phyloP scores from a whole-genome alignment of 768 basidiomycete species.

The Mycena galericulata region DNA sequence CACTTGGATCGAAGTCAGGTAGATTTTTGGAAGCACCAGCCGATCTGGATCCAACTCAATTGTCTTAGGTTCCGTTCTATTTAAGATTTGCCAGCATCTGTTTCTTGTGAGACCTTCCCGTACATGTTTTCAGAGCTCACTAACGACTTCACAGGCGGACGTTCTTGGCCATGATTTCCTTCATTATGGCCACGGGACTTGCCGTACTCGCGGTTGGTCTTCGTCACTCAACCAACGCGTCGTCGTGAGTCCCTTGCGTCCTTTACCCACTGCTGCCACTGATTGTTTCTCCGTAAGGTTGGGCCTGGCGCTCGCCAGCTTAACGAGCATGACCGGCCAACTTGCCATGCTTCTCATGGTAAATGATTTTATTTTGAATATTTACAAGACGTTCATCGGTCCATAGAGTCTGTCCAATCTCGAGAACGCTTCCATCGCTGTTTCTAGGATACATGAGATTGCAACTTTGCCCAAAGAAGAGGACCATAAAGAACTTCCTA shows the following conservation, averaged over 20 bases:
- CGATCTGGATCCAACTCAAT: no score
- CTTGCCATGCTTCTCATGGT: conserved; percentile 11
- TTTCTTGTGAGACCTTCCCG: conserved; percentile 9
- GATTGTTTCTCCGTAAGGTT: neutral
- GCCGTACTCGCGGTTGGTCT: conserved; percentile 7
- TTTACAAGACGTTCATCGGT: neutral
- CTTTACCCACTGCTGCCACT: neutral
- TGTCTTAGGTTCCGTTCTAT: conserved; percentile 15
- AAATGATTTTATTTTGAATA: neutral
- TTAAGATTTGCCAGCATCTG: conserved; percentile 19
- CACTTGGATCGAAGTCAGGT: conserved; percentile 24
- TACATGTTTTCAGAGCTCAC: neutral
- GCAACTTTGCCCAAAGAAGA: conserved; percentile 26
- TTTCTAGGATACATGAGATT: conserved; percentile 33
- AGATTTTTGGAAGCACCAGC: neutral
- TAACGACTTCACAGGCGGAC: conserved; percentile 9
- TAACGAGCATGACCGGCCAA: conserved; percentile 24
- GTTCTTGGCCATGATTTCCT: conserved; percentile 5
- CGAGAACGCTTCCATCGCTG: conserved; percentile 26
- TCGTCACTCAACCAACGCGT: conserved; percentile 4
- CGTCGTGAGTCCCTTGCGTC: neutral
- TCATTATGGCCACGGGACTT: conserved; percentile 12
- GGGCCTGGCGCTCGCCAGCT: conserved; percentile 14
- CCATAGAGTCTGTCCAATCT: conserved; percentile 16
- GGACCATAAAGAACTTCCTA: neutral